Conservation (phyloP, 2,329 filamentous ascomycete genomes). For the Clonostachys rosea region DNA sequence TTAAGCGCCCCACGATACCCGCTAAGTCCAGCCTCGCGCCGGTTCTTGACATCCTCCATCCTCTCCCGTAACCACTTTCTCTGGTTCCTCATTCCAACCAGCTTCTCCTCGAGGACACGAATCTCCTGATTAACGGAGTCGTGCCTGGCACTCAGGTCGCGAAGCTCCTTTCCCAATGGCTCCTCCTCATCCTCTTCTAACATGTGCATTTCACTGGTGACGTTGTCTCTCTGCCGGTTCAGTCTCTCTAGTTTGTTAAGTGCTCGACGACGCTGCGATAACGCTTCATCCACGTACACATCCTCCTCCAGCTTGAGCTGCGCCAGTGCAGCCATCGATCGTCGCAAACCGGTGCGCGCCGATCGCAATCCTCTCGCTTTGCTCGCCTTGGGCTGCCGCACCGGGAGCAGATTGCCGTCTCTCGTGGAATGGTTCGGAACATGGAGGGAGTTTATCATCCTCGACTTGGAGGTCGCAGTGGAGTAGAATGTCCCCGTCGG, state of each 20-base stretch:
- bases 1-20: conserved; percentile 64
- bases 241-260: conserved; percentile 53
- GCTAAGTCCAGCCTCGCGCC: conserved; percentile 65
- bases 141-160: conserved; percentile 52
- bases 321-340: conserved; percentile 58
- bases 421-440: conserved; percentile 26
- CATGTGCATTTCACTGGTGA: conserved; percentile 44
- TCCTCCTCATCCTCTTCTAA: conserved; percentile 53
- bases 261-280: conserved; percentile 51
- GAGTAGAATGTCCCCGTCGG: conserved; percentile 33
- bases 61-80: conserved; percentile 54
- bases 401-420: conserved; percentile 51
- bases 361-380: conserved; percentile 52
- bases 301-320: conserved; percentile 66
- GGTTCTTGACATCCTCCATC: conserved; percentile 59
- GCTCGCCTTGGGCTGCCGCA: conserved; percentile 46
- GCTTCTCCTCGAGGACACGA: conserved; percentile 56
- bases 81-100: conserved; percentile 55
- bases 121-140: conserved; percentile 57
- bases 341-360: conserved; percentile 61
- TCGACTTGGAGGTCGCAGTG: conserved; percentile 28
- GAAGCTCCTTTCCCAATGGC: conserved; percentile 56
- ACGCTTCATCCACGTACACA: conserved; percentile 50
- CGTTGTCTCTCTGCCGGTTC: conserved; percentile 41
- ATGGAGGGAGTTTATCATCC: conserved; percentile 35